A percentile compares a stretch with the other conserved stretches of the same genome.
Evolutionary conservation across 768 basidiomycete species (phyloP).

Genomic region (Russula sp.): DNA sequence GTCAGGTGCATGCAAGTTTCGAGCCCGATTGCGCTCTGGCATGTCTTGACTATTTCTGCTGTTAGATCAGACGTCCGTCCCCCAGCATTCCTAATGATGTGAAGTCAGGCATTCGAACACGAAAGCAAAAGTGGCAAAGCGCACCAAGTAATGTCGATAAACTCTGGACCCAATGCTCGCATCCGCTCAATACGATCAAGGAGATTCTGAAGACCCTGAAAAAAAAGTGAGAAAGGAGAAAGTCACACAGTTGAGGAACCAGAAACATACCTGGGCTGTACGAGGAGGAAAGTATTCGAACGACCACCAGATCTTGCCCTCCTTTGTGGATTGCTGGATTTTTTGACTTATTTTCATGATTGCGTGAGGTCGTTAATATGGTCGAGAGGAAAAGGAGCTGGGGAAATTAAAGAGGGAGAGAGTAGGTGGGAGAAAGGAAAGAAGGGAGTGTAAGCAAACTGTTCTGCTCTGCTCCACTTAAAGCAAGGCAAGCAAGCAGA

Average conservation of each 20-base stretch:
- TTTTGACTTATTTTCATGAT: constrained; percentile 93
- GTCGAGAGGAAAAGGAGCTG: background rate
- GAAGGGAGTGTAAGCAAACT: background rate
- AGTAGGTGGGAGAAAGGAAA: background rate
- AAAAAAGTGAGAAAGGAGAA: constrained; percentile 15
- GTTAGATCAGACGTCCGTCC: constrained; percentile 93
- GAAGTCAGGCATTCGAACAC: constrained; percentile 5
- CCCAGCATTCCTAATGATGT: constrained; percentile 76
- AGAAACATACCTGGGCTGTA: constrained; percentile 71
- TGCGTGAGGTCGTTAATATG: constrained; percentile 8
- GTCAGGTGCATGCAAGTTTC: constrained; percentile 99
- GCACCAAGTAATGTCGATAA: constrained; percentile 96
- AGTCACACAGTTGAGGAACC: background rate
- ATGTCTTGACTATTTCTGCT: constrained; percentile 89
- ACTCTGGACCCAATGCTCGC: constrained; percentile 91
- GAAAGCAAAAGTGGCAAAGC: constrained; percentile 11
- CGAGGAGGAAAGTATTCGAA: constrained; percentile 98
- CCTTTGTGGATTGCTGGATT: constrained; percentile 76
- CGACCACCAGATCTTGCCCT: constrained; percentile 93
- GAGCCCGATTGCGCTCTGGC: constrained; percentile 85
- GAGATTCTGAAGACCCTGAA: constrained; percentile 86
- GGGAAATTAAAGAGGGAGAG: background rate
- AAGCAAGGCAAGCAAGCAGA: too few relatives aligned
- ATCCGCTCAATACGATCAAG: constrained; percentile 98
- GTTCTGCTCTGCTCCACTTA: background rate